phyloP scores from a whole-genome alignment of 2,329 filamentous ascomycete genomes.

The Penicillium sp. region DNA sequence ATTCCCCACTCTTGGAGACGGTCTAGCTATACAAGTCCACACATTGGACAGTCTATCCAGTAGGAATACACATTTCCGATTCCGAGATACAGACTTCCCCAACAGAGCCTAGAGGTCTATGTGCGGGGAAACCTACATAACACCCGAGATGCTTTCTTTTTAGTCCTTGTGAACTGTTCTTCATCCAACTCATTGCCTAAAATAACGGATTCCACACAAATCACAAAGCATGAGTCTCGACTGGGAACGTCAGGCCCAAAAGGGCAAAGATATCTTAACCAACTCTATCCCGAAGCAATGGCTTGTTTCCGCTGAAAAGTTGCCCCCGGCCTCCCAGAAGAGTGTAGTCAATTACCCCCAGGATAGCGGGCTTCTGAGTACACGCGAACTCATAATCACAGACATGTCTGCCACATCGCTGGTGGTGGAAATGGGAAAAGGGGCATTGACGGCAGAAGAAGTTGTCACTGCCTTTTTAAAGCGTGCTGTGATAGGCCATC shows the following conservation, averaged over 20 bases:
- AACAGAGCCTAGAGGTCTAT: not conserved
- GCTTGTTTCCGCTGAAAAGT: conserved; percentile 29
- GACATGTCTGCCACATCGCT: conserved; percentile 41
- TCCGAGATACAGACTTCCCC: conserved; percentile 1
- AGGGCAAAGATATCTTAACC: conserved; percentile 35
- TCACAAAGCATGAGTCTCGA: conserved; percentile 22
- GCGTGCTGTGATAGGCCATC: conserved; percentile 35
- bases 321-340: conserved; percentile 31
- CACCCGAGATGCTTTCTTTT: not conserved
- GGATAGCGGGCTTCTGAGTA: conserved; percentile 51
- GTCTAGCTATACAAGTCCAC: not conserved
- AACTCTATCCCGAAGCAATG: conserved; percentile 40
- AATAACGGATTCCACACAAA: no score
- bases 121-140: conserved; percentile 1
- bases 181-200: not conserved
- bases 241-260: conserved; percentile 37
- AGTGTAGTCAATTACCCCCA: conserved; percentile 36
- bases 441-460: conserved; percentile 33
- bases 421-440: conserved; percentile 30
- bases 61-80: conserved; percentile 1
- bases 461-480: conserved; percentile 38
- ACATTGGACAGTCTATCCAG: not conserved
- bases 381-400: conserved; percentile 55
- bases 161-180: not conserved
- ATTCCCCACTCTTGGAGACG: conserved; percentile 2